Percentiles rank a stretch among this genome's conserved stretches.
These are phyloP conservation scores for Elaeagnus macrophylla DNA, from an alignment of 306 rosid genomes.

Conservation along the genomic window DNA sequence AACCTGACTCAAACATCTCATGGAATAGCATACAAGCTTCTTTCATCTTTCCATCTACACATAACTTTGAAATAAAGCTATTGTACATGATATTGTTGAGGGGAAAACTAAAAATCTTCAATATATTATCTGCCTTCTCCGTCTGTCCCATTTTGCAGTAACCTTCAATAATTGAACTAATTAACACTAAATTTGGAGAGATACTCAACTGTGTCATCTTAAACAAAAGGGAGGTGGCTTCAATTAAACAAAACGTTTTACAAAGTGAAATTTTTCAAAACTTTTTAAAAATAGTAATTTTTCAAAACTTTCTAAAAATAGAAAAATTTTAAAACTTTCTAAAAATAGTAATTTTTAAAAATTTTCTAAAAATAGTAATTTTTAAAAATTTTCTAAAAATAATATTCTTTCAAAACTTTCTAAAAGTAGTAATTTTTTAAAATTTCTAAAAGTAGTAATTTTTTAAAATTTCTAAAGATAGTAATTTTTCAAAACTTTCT, in stretches of 20 bases:
- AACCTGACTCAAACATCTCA: slow-evolving; percentile 25
- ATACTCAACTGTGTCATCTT: slow-evolving; percentile 26
- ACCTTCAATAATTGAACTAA: slow-evolving; percentile 31
- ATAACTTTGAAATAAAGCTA: slow-evolving; percentile 27
- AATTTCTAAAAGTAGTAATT: too few relatives aligned
- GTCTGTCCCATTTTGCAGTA: slow-evolving; percentile 22
- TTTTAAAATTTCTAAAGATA: too few relatives aligned
- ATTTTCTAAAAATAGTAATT: too few relatives aligned
- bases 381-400: too few relatives aligned
- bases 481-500: too few relatives aligned
- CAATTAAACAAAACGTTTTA: slow-evolving; percentile 18
- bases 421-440: too few relatives aligned
- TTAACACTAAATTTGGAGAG: slow-evolving; percentile 23
- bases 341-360: too few relatives aligned
- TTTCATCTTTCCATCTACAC: slow-evolving; percentile 20
- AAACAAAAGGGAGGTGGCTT: slow-evolving; percentile 29
- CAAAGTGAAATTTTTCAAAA: slow-evolving; percentile 28
- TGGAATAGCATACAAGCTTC: slow-evolving; percentile 23
- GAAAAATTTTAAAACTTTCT: too few relatives aligned
- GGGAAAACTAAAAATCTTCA: slow-evolving; percentile 22
- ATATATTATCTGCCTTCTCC: slow-evolving; percentile 17
- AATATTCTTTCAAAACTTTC: too few relatives aligned
- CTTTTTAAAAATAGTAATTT: too few relatives aligned
- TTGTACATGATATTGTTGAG: slow-evolving; percentile 25
- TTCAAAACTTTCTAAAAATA: too few relatives aligned